These are phyloP conservation scores for Vaccinium myrtillus DNA, from an alignment of 148 eudicot species.

Conservation along the genomic window DNA sequence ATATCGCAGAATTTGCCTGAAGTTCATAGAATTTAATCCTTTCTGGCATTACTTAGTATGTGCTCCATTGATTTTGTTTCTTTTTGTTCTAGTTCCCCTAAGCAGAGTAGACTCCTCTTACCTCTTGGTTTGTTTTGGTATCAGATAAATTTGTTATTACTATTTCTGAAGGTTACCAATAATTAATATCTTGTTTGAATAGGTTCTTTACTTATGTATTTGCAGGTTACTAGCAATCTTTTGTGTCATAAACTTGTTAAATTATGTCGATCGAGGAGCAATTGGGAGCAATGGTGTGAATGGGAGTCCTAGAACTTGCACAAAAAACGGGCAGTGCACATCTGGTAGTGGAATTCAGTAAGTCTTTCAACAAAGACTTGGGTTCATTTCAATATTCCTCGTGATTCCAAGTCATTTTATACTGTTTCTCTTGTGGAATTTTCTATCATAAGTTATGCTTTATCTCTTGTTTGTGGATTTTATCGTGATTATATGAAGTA, in stretches of 20 bases:
- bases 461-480: not conserved
- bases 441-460: not conserved
- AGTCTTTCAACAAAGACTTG: constrained; percentile 25
- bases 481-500: not conserved
- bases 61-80: not conserved
- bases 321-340: constrained; percentile 52
- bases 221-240: constrained; percentile 76
- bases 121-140: not conserved
- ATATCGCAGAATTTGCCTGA: not conserved
- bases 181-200: too few species aligned
- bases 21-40: not conserved
- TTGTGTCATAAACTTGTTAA: constrained; percentile 81
- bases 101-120: not conserved
- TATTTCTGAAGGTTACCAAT: not conserved
- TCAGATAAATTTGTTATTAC: not conserved
- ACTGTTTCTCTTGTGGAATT: not conserved
- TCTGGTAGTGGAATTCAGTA: constrained; percentile 94
- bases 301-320: constrained; percentile 61
- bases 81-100: not conserved
- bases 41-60: not conserved
- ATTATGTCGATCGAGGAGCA: constrained; percentile 92
- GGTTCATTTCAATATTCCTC: not conserved
- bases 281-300: constrained; percentile 98
- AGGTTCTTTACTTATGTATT: not conserved
- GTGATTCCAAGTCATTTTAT: not conserved